Percentiles rank a stretch among this genome's conserved stretches.
These are phyloP conservation scores for Zopfochytrium polystomum DNA, from an alignment of 371 early-diverging fungal species.

Conservation along the genomic window DNA sequence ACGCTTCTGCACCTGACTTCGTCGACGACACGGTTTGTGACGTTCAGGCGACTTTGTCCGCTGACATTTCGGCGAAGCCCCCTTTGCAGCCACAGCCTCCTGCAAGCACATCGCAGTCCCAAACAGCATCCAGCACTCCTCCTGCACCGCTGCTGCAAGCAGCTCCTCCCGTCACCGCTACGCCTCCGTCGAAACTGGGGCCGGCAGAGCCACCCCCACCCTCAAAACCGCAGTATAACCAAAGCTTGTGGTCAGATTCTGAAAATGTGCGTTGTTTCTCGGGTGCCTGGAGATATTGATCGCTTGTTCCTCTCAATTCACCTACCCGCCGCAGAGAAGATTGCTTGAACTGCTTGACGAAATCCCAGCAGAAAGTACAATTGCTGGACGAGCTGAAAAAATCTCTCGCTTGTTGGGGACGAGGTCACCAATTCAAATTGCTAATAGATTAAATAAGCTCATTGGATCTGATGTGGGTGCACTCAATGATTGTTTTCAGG, in stretches of 20 bases:
- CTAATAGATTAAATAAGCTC: not conserved
- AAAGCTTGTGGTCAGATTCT: not conserved
- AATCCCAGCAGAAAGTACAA: not conserved
- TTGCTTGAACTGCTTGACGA: not conserved
- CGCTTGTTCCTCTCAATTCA: no score
- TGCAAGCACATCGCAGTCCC: not conserved
- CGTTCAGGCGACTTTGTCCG: not conserved
- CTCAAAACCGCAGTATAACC: not conserved
- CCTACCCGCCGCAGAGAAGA: not conserved
- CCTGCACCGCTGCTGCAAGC: no score
- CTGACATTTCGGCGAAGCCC: not conserved
- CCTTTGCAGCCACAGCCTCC: not conserved
- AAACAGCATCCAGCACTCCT: not conserved
- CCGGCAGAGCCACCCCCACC: not conserved
- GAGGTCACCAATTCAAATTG: not conserved
- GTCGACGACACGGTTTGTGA: not conserved
- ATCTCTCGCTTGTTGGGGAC: not conserved
- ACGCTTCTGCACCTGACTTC: not conserved
- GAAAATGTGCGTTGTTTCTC: not conserved
- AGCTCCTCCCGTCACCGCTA: not conserved
- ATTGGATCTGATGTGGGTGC: conserved; percentile 1
- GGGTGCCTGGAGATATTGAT: not conserved
- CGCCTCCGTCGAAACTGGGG: no score
- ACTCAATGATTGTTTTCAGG: no score
- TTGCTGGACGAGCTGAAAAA: not conserved